These are phyloP conservation scores for Ligustrum vulgare DNA, from an alignment of 257 asterid genomes.

Conservation along the genomic window DNA sequence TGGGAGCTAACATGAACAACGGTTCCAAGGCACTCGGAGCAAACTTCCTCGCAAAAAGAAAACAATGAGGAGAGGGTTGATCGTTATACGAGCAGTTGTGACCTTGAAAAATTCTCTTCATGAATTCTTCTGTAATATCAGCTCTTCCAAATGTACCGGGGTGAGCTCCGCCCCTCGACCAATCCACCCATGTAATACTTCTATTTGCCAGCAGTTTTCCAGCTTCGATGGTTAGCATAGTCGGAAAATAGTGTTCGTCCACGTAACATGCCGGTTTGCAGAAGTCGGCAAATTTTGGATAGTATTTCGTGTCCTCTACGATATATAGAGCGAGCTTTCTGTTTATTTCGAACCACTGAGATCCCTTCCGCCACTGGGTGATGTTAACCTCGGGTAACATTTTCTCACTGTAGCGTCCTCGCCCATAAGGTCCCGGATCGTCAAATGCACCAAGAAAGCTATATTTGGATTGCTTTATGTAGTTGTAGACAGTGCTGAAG, in stretches of 20 bases:
- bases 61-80: conserved; percentile 30
- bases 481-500: conserved; percentile 37
- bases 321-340: conserved; percentile 45
- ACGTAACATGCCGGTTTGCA: conserved; percentile 47
- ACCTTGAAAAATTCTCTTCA: conserved; percentile 38
- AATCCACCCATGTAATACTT: conserved; percentile 53
- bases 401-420: conserved; percentile 38
- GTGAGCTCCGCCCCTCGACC: conserved; percentile 58
- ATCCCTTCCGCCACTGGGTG: conserved; percentile 48
- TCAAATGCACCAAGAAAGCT: conserved; percentile 55
- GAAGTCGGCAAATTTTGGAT: conserved; percentile 35
- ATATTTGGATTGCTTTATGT: conserved; percentile 40
- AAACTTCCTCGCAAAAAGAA: conserved; percentile 52
- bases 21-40: conserved; percentile 50
- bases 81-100: conserved; percentile 36
- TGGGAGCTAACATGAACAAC: conserved; percentile 46
- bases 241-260: conserved; percentile 56
- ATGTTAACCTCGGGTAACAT: conserved; percentile 47
- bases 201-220: conserved; percentile 40
- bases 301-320: conserved; percentile 40
- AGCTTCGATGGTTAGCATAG: conserved; percentile 44
- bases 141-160: conserved; percentile 51
- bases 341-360: conserved; percentile 53
- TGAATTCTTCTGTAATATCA: conserved; percentile 45
- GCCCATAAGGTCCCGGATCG: conserved; percentile 53